Base-by-base conservation (phyloP, 352 stramenopile species). In the Globisporangium iwayamae region DNA sequence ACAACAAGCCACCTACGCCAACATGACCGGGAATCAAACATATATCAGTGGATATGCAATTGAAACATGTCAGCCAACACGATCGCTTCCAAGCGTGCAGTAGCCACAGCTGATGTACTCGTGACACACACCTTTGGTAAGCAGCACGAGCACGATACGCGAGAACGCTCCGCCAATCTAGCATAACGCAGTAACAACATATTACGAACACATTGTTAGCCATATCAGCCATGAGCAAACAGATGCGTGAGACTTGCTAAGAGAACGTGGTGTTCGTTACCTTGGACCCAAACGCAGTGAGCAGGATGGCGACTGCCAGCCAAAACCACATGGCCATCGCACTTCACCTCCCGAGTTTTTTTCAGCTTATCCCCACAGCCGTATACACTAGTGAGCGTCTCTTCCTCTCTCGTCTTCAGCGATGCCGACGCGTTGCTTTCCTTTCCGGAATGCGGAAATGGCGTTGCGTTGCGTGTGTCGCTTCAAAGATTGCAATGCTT, bases 1-100 rank as follows among this genome's bases (percentile, higher is more conserved):
- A 67, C 22, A 93, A 62, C 5, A 90, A 60, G 0, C 76, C 80
- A 6, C 57, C 83, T 90, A 16, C 14, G 22, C 13, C 13, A 18
- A 18, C 20, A 36, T 25, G 13, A 38, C n/a, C 25, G 25, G 47
- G 4, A 36, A 55, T 10, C 10, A 39, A 2, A n/a, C 20, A 18
- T 5, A 8, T 8, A 5, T 18, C 5, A 55, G 6, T 34, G 30
- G 11, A 28, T 6, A 25, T n/a, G 8, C 22, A 10, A 36, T 36
- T 36, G 6, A 16, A 56, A 16, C 43, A 10, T 28, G 51, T 56
- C 41, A 52, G 22, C 9, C 9, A 47, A 7, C 48, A 25, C 18
- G 7, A 18, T 11, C 20, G 6, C 11, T 62, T 70, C 57, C 45
- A 71, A 69, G 71, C n/a, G 63, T 54, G 36, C 20, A 9, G 53